Conservation (phyloP, 805 yeast species). For the Blastobotrys attinorum region DNA sequence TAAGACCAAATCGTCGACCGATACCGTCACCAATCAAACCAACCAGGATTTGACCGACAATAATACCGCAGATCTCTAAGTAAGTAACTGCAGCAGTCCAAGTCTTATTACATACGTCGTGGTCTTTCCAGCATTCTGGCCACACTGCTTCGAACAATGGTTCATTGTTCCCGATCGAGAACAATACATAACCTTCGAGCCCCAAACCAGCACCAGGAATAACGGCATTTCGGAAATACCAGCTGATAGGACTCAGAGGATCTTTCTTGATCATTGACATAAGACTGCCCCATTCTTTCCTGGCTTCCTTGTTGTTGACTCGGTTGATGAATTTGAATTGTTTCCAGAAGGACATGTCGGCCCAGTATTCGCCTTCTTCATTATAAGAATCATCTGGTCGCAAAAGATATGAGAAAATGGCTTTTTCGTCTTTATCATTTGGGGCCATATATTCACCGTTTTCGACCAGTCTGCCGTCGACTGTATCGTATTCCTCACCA, state of each 20-base stretch:
- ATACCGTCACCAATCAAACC: constrained; percentile 52
- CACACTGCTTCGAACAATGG: constrained; percentile 28
- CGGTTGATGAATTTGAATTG: constrained; percentile 22
- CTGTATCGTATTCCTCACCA: constrained; percentile 26
- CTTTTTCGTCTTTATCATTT: constrained; percentile 27
- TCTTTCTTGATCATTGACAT: constrained; percentile 25
- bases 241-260: constrained; percentile 29
- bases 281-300: constrained; percentile 21
- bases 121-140: constrained; percentile 31
- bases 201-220: constrained; percentile 33
- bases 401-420: constrained; percentile 27
- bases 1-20: constrained; percentile 55
- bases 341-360: constrained; percentile 27
- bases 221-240: constrained; percentile 30
- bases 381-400: constrained; percentile 30
- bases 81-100: constrained; percentile 31
- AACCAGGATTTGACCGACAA: constrained; percentile 51
- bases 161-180: constrained; percentile 31
- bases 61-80: constrained; percentile 39
- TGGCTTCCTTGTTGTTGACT: constrained; percentile 24
- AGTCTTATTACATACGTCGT: constrained; percentile 25
- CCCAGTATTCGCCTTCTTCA: constrained; percentile 32
- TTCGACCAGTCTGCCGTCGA: constrained; percentile 25
- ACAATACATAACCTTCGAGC: constrained; percentile 32
- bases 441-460: constrained; percentile 17